Evolutionary conservation across 768 basidiomycete genomes (phyloP).

Genomic region (Panellus pusillus): DNA sequence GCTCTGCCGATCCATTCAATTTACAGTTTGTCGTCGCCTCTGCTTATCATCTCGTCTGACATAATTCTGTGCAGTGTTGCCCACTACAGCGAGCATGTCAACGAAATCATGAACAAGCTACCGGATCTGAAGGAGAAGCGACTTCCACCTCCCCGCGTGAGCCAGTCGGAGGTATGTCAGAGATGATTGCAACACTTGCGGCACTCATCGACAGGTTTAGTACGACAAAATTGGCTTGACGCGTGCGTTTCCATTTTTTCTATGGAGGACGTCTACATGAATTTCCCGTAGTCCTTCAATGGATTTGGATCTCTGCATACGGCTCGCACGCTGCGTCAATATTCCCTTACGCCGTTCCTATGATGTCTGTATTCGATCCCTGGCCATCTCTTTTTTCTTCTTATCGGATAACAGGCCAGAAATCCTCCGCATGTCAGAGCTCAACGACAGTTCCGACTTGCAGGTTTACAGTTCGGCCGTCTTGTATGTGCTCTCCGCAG

Average conservation of each 20-base stretch:
- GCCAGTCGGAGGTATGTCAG: slow-evolving; percentile 65
- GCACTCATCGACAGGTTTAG: slow-evolving; percentile 31
- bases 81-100: slow-evolving; percentile 56
- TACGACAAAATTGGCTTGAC: slow-evolving; percentile 90
- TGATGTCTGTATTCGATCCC: slow-evolving; percentile 58
- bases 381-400: slow-evolving; percentile 7
- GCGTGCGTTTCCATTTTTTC: slow-evolving; percentile 43
- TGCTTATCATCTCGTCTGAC: slow-evolving; percentile 7
- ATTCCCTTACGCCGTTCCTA: slow-evolving; percentile 73
- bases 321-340: slow-evolving; percentile 71
- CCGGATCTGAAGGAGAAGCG: slow-evolving; percentile 73
- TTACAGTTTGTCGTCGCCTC: slow-evolving; percentile 44
- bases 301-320: slow-evolving; percentile 79
- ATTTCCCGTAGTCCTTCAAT: slow-evolving; percentile 60
- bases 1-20: slow-evolving; percentile 55
- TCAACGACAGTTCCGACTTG: slow-evolving; percentile 82
- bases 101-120: slow-evolving; percentile 56
- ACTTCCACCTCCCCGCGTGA: slow-evolving; percentile 82
- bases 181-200: neutral
- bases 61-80: slow-evolving; percentile 40
- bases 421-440: slow-evolving; percentile 86
- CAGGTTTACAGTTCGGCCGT: slow-evolving; percentile 81
- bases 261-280: slow-evolving; percentile 17
- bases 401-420: slow-evolving; percentile 59
- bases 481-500: slow-evolving; percentile 77